Conservation (phyloP, 345 rosid genomes). For the Acer negundo region DNA sequence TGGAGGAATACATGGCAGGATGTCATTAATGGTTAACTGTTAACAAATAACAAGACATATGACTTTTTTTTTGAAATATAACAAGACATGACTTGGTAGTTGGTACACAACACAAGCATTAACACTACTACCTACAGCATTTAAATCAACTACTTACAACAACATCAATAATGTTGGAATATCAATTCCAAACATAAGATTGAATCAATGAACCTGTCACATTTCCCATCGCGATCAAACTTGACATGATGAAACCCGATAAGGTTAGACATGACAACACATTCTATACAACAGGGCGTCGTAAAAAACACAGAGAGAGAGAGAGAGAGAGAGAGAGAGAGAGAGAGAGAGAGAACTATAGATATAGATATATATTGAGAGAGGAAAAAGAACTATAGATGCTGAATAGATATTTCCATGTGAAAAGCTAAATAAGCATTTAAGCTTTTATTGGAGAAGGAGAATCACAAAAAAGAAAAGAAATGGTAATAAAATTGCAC, state of each 20-base stretch:
- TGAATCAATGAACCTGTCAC: too few species aligned
- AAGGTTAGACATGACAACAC: neutral
- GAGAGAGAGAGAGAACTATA: too few species aligned
- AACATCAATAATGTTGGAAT: neutral
- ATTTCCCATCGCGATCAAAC: too few species aligned
- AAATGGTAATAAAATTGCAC: constrained; percentile 17
- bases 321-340: too few species aligned
- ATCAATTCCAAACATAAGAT: neutral
- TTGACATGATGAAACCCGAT: neutral
- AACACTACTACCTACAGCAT: neutral
- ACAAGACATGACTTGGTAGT: neutral
- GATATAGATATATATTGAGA: neutral
- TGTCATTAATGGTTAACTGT: too few species aligned
- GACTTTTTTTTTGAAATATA: too few species aligned
- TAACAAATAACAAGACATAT: too few species aligned
- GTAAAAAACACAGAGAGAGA: too few species aligned
- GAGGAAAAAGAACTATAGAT: neutral
- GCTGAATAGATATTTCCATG: neutral
- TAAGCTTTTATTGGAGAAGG: neutral
- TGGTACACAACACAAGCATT: neutral
- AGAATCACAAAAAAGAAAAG: neutral
- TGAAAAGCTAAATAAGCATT: neutral
- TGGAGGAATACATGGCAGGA: neutral
- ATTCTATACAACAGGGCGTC: too few species aligned
- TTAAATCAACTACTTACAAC: too few species aligned